Evolutionary conservation across 148 eudicot genomes (phyloP).

Genomic region (Euryodendron excelsum): DNA sequence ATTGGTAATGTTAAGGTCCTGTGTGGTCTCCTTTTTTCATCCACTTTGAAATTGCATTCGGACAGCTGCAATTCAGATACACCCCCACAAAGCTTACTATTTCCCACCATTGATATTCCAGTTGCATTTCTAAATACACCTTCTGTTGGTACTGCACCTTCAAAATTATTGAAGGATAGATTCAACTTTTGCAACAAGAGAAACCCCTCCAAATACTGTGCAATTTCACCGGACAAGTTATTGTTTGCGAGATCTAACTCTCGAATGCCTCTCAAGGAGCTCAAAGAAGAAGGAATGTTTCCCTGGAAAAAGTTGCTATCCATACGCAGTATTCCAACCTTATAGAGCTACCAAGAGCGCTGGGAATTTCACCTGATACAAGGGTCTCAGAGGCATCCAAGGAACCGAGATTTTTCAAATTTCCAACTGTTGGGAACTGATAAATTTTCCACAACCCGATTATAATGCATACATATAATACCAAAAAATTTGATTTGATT

Average conservation of each 20-base stretch:
- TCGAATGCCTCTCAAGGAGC: background rate
- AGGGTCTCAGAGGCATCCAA: slow-evolving; percentile 14
- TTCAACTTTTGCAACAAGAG: slow-evolving; percentile 8
- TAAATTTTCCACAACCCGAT: too few relatives aligned
- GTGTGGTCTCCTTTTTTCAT: background rate
- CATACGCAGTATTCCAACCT: background rate
- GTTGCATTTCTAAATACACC: slow-evolving; percentile 23
- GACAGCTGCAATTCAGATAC: slow-evolving; percentile 19
- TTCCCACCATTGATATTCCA: slow-evolving; percentile 22
- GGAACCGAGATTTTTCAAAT: background rate
- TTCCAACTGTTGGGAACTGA: slow-evolving; percentile 9
- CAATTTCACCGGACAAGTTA: slow-evolving; percentile 14
- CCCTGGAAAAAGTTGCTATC: slow-evolving; percentile 5
- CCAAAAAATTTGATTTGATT: too few relatives aligned
- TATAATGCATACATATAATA: too few relatives aligned
- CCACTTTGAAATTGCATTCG: background rate
- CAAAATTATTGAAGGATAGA: slow-evolving; percentile 29
- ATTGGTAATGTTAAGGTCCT: background rate
- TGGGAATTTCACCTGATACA: slow-evolving; percentile 6
- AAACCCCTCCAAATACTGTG: background rate
- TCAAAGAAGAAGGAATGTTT: slow-evolving; percentile 5
- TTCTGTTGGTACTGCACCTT: slow-evolving; percentile 33
- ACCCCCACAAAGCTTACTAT: slow-evolving; percentile 33
- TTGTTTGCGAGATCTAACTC: slow-evolving; percentile 15
- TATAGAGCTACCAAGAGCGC: background rate